phyloP scores from a whole-genome alignment of 1,139 yeast species.

The Debaryomyces psychrophilus region DNA sequence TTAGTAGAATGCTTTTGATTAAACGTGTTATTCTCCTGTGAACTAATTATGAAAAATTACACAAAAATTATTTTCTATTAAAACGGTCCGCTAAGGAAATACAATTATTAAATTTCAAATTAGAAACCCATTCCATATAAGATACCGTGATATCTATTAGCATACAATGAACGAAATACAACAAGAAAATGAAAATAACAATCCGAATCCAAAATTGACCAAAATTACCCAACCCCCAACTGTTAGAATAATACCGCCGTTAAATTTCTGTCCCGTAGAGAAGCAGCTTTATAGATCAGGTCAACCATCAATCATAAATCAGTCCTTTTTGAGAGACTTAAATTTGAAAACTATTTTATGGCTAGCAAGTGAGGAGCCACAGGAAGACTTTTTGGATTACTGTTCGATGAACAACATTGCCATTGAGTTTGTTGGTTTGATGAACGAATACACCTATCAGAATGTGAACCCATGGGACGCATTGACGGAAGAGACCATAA shows the following conservation, averaged over 20 bases:
- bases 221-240: slow-evolving; percentile 50
- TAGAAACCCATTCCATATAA: background rate
- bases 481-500: slow-evolving; percentile 80
- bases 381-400: slow-evolving; percentile 80
- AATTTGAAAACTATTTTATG: slow-evolving; percentile 81
- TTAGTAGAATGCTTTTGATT: background rate
- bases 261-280: slow-evolving; percentile 94
- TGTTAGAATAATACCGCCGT: slow-evolving; percentile 82
- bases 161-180: background rate
- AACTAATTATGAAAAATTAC: slow-evolving; percentile 7
- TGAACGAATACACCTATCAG: slow-evolving; percentile 50
- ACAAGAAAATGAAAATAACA: background rate
- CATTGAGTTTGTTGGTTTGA: slow-evolving; percentile 67
- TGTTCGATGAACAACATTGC: slow-evolving; percentile 72
- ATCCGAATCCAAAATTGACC: slow-evolving; percentile 11
- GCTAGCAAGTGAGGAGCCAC: slow-evolving; percentile 96
- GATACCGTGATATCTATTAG: background rate
- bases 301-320: slow-evolving; percentile 94
- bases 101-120: background rate
- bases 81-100: background rate
- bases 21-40: slow-evolving; percentile 17
- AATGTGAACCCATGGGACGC: slow-evolving; percentile 90
- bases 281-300: slow-evolving; percentile 84
- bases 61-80: background rate
- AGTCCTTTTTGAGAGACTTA: slow-evolving; percentile 76